Evolutionary conservation across 2,329 filamentous ascomycete species (phyloP), one percentile per base, ranked within the genome.

Genomic region (Aspergillus jensenii): DNA sequence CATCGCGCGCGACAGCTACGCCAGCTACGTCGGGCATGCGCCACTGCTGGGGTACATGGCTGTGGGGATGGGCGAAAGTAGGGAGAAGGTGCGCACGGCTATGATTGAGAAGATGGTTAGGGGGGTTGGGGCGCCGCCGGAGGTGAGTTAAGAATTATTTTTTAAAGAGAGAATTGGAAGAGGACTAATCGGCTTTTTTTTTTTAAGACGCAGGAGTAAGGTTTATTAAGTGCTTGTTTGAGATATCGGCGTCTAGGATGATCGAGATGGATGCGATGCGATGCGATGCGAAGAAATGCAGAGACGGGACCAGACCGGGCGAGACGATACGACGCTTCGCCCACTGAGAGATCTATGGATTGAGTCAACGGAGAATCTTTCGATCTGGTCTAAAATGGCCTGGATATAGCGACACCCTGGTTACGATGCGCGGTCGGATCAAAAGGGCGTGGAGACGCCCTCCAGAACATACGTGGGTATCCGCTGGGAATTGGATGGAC

Each of bases 1-100:
- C 79, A 93, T 98, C 72, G 86, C 92, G 72, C 92, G 95, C 74
- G 95, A 99, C 80, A 96, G 89, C 21, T 93, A 93, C 73, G 86
- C 92, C 19, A 92, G 88, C 62, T 93, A 96, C 68, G 84, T 95
- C 63, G 95, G 95, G 19, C 95, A 99, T 73, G 90, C 92, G 15
- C 90, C 92, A 7, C 82, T 97, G 60, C 82, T 98, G 15, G 87
- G 90, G 40, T 97, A 96, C 75, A 92, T 97, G 81, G 84, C 90
- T 17, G 87, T 98, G 50, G 93, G 93, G 0, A 87, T 96, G 79
- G 95, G 95, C 48, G 91, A 96, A 74, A 84, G 90, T 6, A 82
- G 88, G 58, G 88, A 92, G 75, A 91, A 92, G 75, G 86, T 95
- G 53, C 84, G 92, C 62, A 86, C 89, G 14, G 83, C 87, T 75